Evolutionary conservation across 2,329 filamentous ascomycete species (phyloP), one percentile per base, ranked within the genome.

Genomic region (Colletotrichum cereale): DNA sequence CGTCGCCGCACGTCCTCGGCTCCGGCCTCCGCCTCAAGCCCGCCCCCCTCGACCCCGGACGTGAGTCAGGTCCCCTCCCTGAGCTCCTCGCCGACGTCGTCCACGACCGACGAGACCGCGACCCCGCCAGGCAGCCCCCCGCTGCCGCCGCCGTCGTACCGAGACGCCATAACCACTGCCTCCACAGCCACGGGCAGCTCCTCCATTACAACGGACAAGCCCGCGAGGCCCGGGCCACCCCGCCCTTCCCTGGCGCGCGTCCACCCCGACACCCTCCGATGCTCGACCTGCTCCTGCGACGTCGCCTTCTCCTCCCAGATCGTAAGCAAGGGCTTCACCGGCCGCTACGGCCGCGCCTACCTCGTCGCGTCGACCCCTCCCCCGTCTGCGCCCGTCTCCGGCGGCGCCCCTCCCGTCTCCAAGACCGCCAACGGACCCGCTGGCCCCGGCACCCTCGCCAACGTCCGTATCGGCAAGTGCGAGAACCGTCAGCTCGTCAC

Each of bases 241-340:
- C 44, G 55, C 36, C 42, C 55, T 21, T 62, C 50, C 58, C 60
- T 90, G 8, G 75, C 81, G 24, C 85, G 84, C 68, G 78, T 79
- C 31, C 82, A 84, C 0, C 87, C 88, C 6, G 85, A 89, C 76
- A 89, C 87, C 1, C 80, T 92, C 61, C 86, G 88, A 74, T 92
- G 90, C 80, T 82, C 83, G 42, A 83, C 80, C 61, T 92, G 90
- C 82, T 84, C 88, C 16, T 82, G 86, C 66, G 89, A 92, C 78
- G 78, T 92, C n/a, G 90, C 89, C 24, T 89, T 89, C 76, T 78
- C 84, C 21, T 84, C 86, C 16, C 89, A 91, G 78, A 88, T 92
- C 71, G 85, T 92, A 48, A 89, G 86, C 73, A 91, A 91, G 78
- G 88, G 89, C 73, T 92, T 92, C 81, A 90, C 87, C 0, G 90